Base-by-base conservation (phyloP, 805 yeast genomes). In the Sugiyamaella floridensis region DNA sequence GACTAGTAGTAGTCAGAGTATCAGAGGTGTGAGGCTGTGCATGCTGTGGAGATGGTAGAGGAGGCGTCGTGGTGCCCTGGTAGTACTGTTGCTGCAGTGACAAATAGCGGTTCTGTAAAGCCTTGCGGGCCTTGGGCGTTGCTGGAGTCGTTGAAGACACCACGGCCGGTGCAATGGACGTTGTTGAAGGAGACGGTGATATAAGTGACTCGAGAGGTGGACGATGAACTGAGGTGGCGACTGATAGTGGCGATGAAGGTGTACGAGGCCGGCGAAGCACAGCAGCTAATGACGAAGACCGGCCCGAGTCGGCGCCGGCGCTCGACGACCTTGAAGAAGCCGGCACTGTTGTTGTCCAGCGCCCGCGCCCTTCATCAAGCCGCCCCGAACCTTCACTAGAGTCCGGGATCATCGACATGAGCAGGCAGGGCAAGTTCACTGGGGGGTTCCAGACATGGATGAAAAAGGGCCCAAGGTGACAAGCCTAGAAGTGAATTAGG, bases 171-270 rank as follows among this genome's bases (percentile, higher is more conserved):
- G 45, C 45, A 18, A 48, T 48, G 16, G 51, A 48, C 15, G 51
- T 48, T n/a, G 51, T 41, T 15, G 51, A 48, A n/a, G 51, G 32
- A 11, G 51, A 48, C 2, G 51, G 51, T 15, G 51, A 48, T 14
- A 48, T 16, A 8, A 48, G 40, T 22, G 51, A 41, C 6, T 26
- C 45, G 14, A 48, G 16, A 12, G 26, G 32, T 8, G 46, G 37
- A 8, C 37, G 37, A 11, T 32, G 37, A 11, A 8, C 9, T 4
- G 37, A 32, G 37, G 9, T 11, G 9, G 37, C 4, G 26, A 3
- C 26, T 6, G 26, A 22, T 22, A 32, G 37, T 11, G 37, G 37
- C 37, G 37, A 32, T 4, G 37, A 32, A 4, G 37, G 37, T 2
- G 37, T 32, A 11, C 37, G 37, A 2, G 37, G 37, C 37, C 37